Base-by-base conservation (phyloP, 768 basidiomycete species). In the Auriculariales sp. region DNA sequence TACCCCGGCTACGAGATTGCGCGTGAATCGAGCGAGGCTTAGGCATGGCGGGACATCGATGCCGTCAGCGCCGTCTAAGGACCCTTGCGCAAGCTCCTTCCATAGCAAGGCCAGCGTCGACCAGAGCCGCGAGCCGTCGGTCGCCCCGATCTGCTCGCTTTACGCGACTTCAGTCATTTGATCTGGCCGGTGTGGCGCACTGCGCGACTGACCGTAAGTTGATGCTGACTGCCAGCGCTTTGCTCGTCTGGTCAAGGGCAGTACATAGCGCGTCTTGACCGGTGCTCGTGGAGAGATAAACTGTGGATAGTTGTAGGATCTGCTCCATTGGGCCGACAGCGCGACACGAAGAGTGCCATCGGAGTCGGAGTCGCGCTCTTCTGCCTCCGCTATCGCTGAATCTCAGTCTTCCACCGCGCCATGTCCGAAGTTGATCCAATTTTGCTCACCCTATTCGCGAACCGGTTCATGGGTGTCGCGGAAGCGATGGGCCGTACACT, bases 401-500 rank as follows among this genome's bases (percentile, higher is more conserved):
- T n/a, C n/a, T n/a, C n/a, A n/a, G n/a, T n/a, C n/a, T n/a, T n/a
- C n/a, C n/a, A n/a, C n/a, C n/a, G n/a, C n/a, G n/a, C n/a, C n/a
- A n/a, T n/a, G n/a, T n/a, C n/a, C 17, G 48, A 53, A 45, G 81
- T 87, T 10, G 91, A 94, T 61, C 86, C 89, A 0, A 88, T 93
- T 55, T 69, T 91, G 28, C 71, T 95, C 42, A 89, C 90, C 1
- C 77, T 98, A 47, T 97, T 95, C 58, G 87, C 90, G 10, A 93
- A 95, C 59, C 84, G 93, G 36, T 93, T 97, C 68, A 97, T 97
- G 93, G 87, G 87, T 57, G 88, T 97, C 17, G 91, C 91, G 7
- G 91, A 94, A 61, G 91, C 91, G 9, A 95, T 94, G 91, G 92
- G 91, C 9, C 72, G 86, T 46, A 86, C 86, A 0, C 68, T 93